Conservation (phyloP, 2,329 filamentous ascomycete genomes). For the Xylariaceae sp. region DNA sequence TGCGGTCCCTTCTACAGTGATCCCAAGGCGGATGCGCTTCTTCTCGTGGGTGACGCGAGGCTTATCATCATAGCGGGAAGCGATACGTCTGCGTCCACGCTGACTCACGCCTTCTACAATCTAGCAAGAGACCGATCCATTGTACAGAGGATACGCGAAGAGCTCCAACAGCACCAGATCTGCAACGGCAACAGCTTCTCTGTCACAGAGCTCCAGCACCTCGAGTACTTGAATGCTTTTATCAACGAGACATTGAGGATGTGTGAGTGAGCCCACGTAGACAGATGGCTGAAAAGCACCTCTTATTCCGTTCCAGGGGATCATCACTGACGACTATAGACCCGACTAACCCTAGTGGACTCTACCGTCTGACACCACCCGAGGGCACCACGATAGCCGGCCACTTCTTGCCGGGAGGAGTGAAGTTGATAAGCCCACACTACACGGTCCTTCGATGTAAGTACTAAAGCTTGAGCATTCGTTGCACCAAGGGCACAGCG, state of each 20-base stretch:
- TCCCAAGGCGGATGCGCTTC: slow-evolving; percentile 22
- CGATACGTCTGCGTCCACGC: slow-evolving; percentile 25
- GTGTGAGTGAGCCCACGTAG: slow-evolving; percentile 18
- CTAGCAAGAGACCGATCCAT: slow-evolving; percentile 14
- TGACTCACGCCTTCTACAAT: slow-evolving; percentile 27
- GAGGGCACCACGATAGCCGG: slow-evolving; percentile 25
- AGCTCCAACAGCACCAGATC: slow-evolving; percentile 22
- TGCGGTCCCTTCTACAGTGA: slow-evolving; percentile 23
- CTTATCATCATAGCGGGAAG: slow-evolving; percentile 30
- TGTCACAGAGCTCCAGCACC: slow-evolving; percentile 18
- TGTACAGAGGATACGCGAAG: slow-evolving; percentile 15
- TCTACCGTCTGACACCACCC: slow-evolving; percentile 23
- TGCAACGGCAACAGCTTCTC: slow-evolving; percentile 21
- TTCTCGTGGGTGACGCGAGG: slow-evolving; percentile 24
- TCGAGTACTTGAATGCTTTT: slow-evolving; percentile 27
- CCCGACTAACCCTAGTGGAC: slow-evolving; percentile 27
- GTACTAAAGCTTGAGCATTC: no score
- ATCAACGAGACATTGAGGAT: slow-evolving; percentile 31
- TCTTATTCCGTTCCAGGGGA: not conserved
- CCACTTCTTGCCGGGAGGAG: slow-evolving; percentile 24
- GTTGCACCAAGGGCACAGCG: no score
- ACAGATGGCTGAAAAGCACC: not conserved
- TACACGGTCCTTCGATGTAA: slow-evolving; percentile 29
- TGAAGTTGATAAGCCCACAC: slow-evolving; percentile 27
- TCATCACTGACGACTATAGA: slow-evolving; percentile 12